These are phyloP conservation scores for Trypanosoma conorhini DNA, from an alignment of 208 protist species.

Conservation along the genomic window DNA sequence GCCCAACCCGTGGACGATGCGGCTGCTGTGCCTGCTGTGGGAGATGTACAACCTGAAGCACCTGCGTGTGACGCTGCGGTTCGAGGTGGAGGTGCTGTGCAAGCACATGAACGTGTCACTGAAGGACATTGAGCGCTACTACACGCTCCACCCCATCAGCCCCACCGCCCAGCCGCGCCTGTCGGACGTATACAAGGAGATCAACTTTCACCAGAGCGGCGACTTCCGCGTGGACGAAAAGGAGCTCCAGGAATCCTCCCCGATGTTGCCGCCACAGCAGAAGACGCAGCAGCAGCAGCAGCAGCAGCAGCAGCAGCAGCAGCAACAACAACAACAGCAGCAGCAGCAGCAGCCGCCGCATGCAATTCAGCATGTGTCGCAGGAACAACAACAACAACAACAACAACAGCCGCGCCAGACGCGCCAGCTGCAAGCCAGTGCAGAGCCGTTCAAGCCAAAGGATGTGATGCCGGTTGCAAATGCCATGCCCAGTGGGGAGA, in stretches of 20 bases:
- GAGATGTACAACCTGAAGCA: constrained; percentile 97
- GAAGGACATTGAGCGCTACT: constrained; percentile 41
- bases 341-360: constrained; percentile 10
- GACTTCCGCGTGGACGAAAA: constrained; percentile 81
- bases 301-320: constrained; percentile 17
- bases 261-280: constrained; percentile 17
- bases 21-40: constrained; percentile 88
- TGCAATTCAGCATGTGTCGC: constrained; percentile 7
- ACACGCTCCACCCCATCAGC: constrained; percentile 22
- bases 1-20: constrained; percentile 99
- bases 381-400: constrained; percentile 19
- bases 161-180: constrained; percentile 44
- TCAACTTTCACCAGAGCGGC: constrained; percentile 66
- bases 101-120: constrained; percentile 70
- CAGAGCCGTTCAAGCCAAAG: constrained; percentile 87
- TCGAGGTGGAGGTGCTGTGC: constrained; percentile 95
- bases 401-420: constrained; percentile 32
- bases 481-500: constrained; percentile 1
- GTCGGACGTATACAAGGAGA: constrained; percentile 58
- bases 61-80: constrained; percentile 97
- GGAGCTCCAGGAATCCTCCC: constrained; percentile 28
- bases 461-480: constrained; percentile 30
- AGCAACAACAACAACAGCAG: constrained; percentile 11
- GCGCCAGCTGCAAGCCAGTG: constrained; percentile 74
- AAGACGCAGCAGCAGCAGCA: background rate